Conservation (phyloP, 306 rosid species). For the Cucumis melo region DNA sequence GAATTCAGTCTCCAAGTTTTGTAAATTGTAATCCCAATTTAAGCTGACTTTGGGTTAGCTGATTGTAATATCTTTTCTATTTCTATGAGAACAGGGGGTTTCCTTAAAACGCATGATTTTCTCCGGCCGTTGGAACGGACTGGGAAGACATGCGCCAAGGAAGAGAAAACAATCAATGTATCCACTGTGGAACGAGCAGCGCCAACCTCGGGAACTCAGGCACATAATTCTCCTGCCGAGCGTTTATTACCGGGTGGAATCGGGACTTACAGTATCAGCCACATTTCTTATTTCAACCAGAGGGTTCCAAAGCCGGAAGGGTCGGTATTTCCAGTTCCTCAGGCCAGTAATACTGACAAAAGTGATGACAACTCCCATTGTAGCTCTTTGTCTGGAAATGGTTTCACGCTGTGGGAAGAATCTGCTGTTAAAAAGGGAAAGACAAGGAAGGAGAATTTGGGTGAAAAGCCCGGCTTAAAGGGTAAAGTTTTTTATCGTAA, state of each 20-base stretch:
- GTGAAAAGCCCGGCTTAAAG: constrained; percentile 27
- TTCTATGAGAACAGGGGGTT: constrained; percentile 36
- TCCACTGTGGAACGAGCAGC: constrained; percentile 15
- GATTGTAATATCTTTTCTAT: neutral
- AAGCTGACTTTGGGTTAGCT: neutral
- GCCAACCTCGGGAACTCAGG: constrained; percentile 10
- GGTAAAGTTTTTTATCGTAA: constrained; percentile 30
- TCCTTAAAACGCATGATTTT: constrained; percentile 83
- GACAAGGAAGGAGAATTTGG: constrained; percentile 81
- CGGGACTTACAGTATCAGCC: constrained; percentile 89
- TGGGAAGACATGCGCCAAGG: constrained; percentile 48
- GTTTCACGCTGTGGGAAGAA: constrained; percentile 91
- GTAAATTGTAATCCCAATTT: neutral
- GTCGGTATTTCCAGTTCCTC: constrained; percentile 34
- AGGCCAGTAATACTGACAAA: constrained; percentile 36
- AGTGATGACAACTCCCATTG: constrained; percentile 73
- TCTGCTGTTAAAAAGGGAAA: constrained; percentile 65
- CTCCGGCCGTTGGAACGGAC: constrained; percentile 68
- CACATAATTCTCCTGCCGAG: constrained; percentile 36
- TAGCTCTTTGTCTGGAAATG: constrained; percentile 72
- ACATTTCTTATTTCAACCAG: constrained; percentile 51
- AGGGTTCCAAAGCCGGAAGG: constrained; percentile 72
- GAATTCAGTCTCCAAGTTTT: neutral
- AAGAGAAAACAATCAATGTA: constrained; percentile 31
- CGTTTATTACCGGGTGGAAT: constrained; percentile 85